A percentile compares a stretch with the other conserved stretches of the same genome.
Evolutionary conservation across 371 early-diverging fungal genomes (phyloP).

Genomic region (Parasitella parasitica): DNA sequence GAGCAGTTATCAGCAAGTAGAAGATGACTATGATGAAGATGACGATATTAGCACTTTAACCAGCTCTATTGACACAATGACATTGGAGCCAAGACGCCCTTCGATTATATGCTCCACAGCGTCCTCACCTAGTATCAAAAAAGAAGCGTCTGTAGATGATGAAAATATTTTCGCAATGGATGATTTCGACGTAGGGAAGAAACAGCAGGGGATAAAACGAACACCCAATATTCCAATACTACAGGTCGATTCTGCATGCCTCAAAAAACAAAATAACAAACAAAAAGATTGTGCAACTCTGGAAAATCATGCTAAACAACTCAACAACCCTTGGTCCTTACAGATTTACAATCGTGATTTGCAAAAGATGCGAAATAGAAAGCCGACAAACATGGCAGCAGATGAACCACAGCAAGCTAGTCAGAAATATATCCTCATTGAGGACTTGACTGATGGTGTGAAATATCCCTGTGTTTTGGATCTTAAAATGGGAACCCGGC

Average conservation of each 20-base stretch:
- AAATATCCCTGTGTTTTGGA: slow-evolving; percentile 92
- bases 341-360: slow-evolving; percentile 41
- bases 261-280: slow-evolving; percentile 16
- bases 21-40: background rate
- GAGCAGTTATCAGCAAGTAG: background rate
- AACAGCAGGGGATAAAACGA: background rate
- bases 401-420: slow-evolving; percentile 47
- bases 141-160: background rate
- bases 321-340: slow-evolving; percentile 40
- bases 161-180: slow-evolving; percentile 27
- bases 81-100: background rate
- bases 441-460: slow-evolving; percentile 87
- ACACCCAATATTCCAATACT: background rate
- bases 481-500: slow-evolving; percentile 97
- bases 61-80: background rate
- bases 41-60: background rate
- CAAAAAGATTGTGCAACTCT: background rate
- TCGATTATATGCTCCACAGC: slow-evolving; percentile 6
- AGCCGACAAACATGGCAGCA: background rate
- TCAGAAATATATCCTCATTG: slow-evolving; percentile 70
- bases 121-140: slow-evolving; percentile 7
- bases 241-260: slow-evolving; percentile 21
- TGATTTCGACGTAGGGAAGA: slow-evolving; percentile 12
- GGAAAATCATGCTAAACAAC: slow-evolving; percentile 6
- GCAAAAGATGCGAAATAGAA: slow-evolving; percentile 24